Evolutionary conservation across 1,139 yeast species (phyloP).

Genomic region (Insectozyma bohioensis): DNA sequence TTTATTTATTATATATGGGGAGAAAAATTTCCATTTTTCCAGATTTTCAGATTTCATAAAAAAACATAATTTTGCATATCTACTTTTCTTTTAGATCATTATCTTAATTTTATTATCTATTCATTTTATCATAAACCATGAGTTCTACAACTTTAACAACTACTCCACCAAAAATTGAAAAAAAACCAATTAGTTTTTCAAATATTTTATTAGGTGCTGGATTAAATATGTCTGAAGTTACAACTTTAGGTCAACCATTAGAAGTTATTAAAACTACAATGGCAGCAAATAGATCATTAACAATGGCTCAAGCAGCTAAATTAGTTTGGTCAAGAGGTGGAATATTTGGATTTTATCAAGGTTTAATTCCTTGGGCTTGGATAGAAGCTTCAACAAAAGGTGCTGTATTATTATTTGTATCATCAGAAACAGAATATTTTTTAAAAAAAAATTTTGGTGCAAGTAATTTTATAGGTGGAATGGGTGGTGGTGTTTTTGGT

Average conservation of each 20-base stretch:
- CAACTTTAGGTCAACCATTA: conserved; percentile 93
- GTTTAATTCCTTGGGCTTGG: conserved; percentile 99
- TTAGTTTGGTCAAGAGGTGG: conserved; percentile 96
- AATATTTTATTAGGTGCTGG: conserved; percentile 94
- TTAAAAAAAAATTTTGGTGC: conserved; percentile 60
- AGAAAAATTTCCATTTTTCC: background rate
- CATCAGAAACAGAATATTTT: conserved; percentile 87
- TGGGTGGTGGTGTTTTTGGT: conserved; percentile 92
- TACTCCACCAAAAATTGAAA: conserved; percentile 41
- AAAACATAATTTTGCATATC: background rate
- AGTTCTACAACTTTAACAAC: background rate
- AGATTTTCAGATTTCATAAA: too few species aligned
- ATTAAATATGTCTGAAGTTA: conserved; percentile 86
- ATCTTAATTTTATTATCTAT: background rate
- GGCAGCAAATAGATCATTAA: conserved; percentile 89
- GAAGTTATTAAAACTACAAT: conserved; percentile 96
- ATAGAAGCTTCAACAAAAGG: conserved; percentile 99
- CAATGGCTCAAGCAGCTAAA: conserved; percentile 65
- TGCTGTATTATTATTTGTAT: conserved; percentile 91
- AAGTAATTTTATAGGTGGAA: conserved; percentile 77
- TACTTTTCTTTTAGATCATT: background rate
- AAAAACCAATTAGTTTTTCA: conserved; percentile 85
- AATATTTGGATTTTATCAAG: conserved; percentile 87
- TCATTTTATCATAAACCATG: conserved; percentile 2
- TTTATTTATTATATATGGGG: background rate